Conservation (phyloP, 2,329 filamentous ascomycete genomes). For the Cytospora piceae region DNA sequence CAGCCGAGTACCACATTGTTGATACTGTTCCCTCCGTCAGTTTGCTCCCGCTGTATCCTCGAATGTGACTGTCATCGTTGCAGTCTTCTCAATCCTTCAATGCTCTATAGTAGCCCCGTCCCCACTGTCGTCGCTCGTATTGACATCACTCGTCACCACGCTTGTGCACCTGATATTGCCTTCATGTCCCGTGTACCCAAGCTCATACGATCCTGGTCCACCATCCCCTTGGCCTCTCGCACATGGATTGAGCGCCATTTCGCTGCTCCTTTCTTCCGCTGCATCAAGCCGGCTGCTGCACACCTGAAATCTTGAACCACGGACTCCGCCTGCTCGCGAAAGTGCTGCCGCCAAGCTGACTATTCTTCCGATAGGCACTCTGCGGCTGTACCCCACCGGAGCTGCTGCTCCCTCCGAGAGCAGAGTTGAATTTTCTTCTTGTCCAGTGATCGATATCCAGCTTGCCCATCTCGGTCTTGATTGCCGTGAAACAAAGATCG, state of each 20-base stretch:
- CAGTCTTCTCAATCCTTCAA: slow-evolving; percentile 3
- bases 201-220: neutral
- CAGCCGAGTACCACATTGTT: too few relatives aligned
- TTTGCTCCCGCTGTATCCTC: neutral
- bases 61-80: neutral
- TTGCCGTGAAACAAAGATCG: too few relatives aligned
- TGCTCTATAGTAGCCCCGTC: neutral
- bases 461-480: too few relatives aligned
- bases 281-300: neutral
- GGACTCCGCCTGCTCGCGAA: neutral
- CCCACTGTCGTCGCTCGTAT: neutral
- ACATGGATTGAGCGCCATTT: neutral
- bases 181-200: neutral
- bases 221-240: neutral
- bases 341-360: neutral
- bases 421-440: too few relatives aligned
- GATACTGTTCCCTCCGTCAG: too few relatives aligned
- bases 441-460: too few relatives aligned
- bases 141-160: neutral
- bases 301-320: neutral
- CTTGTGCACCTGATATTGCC: neutral
- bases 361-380: neutral
- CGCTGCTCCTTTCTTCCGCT: neutral
- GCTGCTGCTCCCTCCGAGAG: neutral
- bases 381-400: neutral